Conservation (phyloP, 768 basidiomycete species). For the Thelephora ganbajun region DNA sequence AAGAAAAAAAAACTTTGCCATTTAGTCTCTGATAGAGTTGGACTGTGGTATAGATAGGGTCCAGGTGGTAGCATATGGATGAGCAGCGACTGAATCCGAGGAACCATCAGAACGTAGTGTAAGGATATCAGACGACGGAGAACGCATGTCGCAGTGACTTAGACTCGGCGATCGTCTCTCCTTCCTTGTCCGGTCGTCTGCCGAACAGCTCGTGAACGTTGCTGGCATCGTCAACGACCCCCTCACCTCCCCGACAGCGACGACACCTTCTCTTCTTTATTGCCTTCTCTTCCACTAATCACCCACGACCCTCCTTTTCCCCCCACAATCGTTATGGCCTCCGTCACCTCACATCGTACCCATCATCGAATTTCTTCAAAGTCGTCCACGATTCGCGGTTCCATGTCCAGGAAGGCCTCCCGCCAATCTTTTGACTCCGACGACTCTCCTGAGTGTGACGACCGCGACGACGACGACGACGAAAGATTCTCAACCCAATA, state of each 20-base stretch:
- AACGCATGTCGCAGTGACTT: no score
- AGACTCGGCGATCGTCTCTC: no score
- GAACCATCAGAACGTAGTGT: no score
- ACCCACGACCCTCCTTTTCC: conserved; percentile 1
- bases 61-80: no score
- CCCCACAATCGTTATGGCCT: conserved; percentile 9
- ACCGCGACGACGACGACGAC: not conserved
- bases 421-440: conserved; percentile 38
- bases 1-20: no score
- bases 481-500: not conserved
- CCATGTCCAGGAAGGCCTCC: conserved; percentile 30
- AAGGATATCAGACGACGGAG: no score
- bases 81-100: no score
- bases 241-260: not conserved
- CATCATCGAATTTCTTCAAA: conserved; percentile 12
- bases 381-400: not conserved
- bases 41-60: no score
- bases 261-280: not conserved
- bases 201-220: not conserved
- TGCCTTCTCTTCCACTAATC: not conserved
- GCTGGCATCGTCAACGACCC: not conserved
- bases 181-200: no score
- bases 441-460: conserved; percentile 1
- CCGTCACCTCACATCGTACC: conserved; percentile 19
- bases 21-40: no score